Evolutionary conservation across 108 stramenopile species (phyloP).

Genomic region (Chaetoceros tenuissimus): DNA sequence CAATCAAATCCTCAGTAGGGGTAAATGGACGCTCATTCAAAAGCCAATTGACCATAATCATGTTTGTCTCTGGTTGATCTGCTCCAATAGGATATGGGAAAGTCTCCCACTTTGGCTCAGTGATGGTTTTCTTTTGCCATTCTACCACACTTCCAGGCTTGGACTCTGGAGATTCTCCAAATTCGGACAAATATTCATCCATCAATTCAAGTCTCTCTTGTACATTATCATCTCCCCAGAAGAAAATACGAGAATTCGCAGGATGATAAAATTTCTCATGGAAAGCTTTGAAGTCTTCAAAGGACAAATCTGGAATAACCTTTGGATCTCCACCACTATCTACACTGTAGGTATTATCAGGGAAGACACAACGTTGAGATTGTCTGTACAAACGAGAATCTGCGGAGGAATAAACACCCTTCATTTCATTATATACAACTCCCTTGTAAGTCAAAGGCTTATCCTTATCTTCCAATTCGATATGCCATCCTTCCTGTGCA

Average conservation of each 20-base stretch:
- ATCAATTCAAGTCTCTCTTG: conserved; percentile 78
- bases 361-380: conserved; percentile 88
- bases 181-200: conserved; percentile 87
- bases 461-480: conserved; percentile 85
- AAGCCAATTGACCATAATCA: conserved; percentile 91
- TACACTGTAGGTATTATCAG: conserved; percentile 92
- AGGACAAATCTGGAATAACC: conserved; percentile 89
- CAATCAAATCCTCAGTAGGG: conserved; percentile 67
- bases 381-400: conserved; percentile 84
- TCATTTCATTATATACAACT: conserved; percentile 99
- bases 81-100: conserved; percentile 58
- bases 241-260: conserved; percentile 90
- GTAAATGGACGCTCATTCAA: conserved; percentile 84
- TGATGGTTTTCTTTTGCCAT: conserved; percentile 66
- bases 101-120: conserved; percentile 39
- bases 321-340: conserved; percentile 95
- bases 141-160: conserved; percentile 48
- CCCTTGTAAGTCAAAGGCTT: conserved; percentile 93
- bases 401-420: conserved; percentile 95
- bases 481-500: conserved; percentile 97
- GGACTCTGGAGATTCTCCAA: conserved; percentile 62
- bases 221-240: conserved; percentile 92
- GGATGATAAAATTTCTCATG: conserved; percentile 94
- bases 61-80: conserved; percentile 72
- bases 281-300: conserved; percentile 92